Evolutionary conservation across 805 yeast species (phyloP), one percentile per base, ranked within the genome.

Genomic region (Starmera pachycereana): DNA sequence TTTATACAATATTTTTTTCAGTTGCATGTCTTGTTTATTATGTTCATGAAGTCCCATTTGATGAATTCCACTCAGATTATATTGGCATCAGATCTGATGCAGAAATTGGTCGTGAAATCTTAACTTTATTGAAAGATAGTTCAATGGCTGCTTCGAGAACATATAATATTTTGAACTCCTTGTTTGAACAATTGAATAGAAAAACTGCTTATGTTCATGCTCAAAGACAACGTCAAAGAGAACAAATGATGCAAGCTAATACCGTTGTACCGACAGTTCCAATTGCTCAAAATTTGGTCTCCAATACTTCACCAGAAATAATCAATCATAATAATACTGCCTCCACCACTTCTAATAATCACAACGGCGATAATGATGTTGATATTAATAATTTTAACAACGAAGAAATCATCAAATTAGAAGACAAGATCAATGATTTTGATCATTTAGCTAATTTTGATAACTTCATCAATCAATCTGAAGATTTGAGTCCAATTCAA

Each of bases 11-110:
- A 6, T 88, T 87, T 57, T 86, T 85, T 61, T 79, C 94, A 3
- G 87, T 87, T 44, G 94, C 95, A 1, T 83, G 95, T 53, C 66
- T 87, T 50, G 82, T 85, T 13, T 85, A 81, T 52, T 86, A 84
- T 54, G 81, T 76, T 41, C 90, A 84, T 57, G 75, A 69, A 41
- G 67, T 63, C 6, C 66, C 68, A 27, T 53, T 57, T 19, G 74
- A 72, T 40, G 62, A 65, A 16, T 60, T 59, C 12, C 73, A 71
- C 44, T 62, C 69, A 1, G 76, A 81, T 45, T 78, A 78, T 66
- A 61, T 56, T 37, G 66, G 58, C n/a, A 76, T 84, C 39, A 70
- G 78, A 43, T 66, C 72, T 39, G 95, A 86, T 58, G 92, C 92
- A 3, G 94, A 84, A 52, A 66, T 74, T 39, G 97, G 96, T 13